phyloP scores from a whole-genome alignment of 2,329 filamentous ascomycete genomes.

The Ophiostoma populinum region DNA sequence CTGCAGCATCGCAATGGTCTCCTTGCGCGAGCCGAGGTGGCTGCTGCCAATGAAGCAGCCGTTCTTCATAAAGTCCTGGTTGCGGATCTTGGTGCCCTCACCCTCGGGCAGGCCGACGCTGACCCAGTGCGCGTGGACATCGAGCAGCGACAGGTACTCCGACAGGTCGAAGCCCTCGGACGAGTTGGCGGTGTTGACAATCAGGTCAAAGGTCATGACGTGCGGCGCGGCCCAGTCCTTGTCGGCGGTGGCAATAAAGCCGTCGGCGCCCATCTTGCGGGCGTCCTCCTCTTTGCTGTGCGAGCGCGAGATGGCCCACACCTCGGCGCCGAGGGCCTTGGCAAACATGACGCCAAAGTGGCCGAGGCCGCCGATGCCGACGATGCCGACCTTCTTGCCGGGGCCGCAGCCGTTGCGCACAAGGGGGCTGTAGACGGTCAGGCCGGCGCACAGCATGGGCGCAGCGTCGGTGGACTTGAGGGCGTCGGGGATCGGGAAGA shows the following conservation, averaged over 20 bases:
- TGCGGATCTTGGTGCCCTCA: constrained; percentile 50
- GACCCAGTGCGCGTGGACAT: constrained; percentile 67
- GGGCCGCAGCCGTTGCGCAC: constrained; percentile 58
- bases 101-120: constrained; percentile 67
- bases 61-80: constrained; percentile 59
- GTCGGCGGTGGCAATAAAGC: constrained; percentile 40
- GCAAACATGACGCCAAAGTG: constrained; percentile 56
- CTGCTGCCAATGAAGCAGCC: constrained; percentile 56
- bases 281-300: constrained; percentile 44
- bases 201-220: constrained; percentile 53
- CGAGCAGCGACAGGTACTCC: constrained; percentile 61
- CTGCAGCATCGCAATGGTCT: constrained; percentile 56
- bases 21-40: constrained; percentile 51
- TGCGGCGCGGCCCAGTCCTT: constrained; percentile 39
- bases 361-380: constrained; percentile 56
- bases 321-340: constrained; percentile 46
- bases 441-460: constrained; percentile 70
- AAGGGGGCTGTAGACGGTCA: constrained; percentile 65
- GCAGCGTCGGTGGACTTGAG: constrained; percentile 46
- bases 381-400: constrained; percentile 62
- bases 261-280: constrained; percentile 39
- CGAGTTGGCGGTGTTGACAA: constrained; percentile 57
- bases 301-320: constrained; percentile 42
- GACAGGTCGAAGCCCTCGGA: constrained; percentile 49
- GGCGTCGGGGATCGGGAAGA: constrained; percentile 58